A percentile compares a stretch with the other conserved stretches of the same genome.
phyloP scores from a whole-genome alignment of 805 yeast genomes.

The Lachancea waltii region DNA sequence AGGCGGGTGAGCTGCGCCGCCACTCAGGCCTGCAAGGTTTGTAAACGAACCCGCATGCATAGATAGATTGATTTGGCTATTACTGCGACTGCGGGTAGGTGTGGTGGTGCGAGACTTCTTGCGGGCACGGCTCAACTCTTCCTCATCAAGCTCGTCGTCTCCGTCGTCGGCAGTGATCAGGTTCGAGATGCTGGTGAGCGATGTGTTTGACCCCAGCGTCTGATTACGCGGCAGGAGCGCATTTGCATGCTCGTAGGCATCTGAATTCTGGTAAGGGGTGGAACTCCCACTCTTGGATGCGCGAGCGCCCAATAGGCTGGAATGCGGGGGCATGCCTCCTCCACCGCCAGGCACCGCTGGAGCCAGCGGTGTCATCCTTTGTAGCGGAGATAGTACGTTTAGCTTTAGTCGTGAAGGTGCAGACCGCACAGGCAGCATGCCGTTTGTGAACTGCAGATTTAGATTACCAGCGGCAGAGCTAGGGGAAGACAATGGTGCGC shows the following conservation, averaged over 20 bases:
- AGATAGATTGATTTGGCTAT: constrained; percentile 18
- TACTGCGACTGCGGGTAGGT: constrained; percentile 25
- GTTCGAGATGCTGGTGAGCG: constrained; percentile 13
- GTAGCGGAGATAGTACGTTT: constrained; percentile 44
- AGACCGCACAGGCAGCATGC: constrained; percentile 1
- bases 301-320: background rate
- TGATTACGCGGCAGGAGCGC: constrained; percentile 9
- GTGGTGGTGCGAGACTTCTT: constrained; percentile 27
- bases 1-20: constrained; percentile 5
- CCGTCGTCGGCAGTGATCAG: constrained; percentile 12
- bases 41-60: constrained; percentile 1
- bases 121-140: constrained; percentile 19
- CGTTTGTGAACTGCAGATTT: background rate
- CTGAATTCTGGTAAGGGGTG: constrained; percentile 10
- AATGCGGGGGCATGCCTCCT: background rate
- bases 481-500: background rate
- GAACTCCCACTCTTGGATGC: constrained; percentile 3
- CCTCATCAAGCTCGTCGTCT: constrained; percentile 14
- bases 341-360: constrained; percentile 3
- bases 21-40: constrained; percentile 4
- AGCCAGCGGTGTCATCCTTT: constrained; percentile 54
- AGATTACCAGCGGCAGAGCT: constrained; percentile 4
- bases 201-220: constrained; percentile 21
- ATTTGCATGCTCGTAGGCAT: constrained; percentile 2
- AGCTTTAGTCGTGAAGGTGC: constrained; percentile 18